Evolutionary conservation across 2,329 filamentous ascomycete genomes (phyloP).

Genomic region (Thelonectria rubi): DNA sequence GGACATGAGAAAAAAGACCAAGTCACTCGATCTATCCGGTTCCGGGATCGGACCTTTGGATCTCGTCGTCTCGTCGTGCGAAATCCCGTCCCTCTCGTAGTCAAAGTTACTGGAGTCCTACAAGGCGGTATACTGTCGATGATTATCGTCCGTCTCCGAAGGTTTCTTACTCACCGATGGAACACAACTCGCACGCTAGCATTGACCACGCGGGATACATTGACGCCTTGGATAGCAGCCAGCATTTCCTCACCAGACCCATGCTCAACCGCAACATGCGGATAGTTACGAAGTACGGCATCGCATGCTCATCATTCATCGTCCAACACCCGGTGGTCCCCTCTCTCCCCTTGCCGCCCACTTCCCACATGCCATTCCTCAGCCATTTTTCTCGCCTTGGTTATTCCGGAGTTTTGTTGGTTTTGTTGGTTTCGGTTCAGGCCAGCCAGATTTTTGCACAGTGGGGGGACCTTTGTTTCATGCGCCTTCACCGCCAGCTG

Average conservation of each 20-base stretch:
- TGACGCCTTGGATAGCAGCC: not conserved
- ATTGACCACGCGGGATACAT: conserved; percentile 9
- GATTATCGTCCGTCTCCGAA: not conserved
- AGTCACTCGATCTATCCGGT: not conserved
- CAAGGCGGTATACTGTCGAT: too few species aligned
- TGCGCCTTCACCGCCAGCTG: not conserved
- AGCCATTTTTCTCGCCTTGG: not conserved
- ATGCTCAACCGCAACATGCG: conserved; percentile 12
- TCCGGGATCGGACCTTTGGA: conserved; percentile 2
- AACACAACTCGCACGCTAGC: conserved; percentile 6
- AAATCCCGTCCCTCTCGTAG: not conserved
- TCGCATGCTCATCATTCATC: conserved; percentile 19
- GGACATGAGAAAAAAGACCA: not conserved
- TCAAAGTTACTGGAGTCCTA: not conserved
- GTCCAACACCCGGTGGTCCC: too few species aligned
- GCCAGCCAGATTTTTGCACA: conserved; percentile 5
- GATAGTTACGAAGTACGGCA: not conserved
- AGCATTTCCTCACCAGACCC: conserved; percentile 16
- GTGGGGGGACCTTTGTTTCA: not conserved
- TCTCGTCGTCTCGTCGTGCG: too few species aligned
- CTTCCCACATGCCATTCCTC: conserved; percentile 18
- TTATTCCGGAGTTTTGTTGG: not conserved
- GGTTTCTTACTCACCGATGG: conserved; percentile 20
- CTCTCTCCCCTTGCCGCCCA: too few species aligned
- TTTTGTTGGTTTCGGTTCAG: not conserved